These are phyloP conservation scores for Ogataea wickerhamii DNA, from an alignment of 805 yeast species.

Conservation along the genomic window DNA sequence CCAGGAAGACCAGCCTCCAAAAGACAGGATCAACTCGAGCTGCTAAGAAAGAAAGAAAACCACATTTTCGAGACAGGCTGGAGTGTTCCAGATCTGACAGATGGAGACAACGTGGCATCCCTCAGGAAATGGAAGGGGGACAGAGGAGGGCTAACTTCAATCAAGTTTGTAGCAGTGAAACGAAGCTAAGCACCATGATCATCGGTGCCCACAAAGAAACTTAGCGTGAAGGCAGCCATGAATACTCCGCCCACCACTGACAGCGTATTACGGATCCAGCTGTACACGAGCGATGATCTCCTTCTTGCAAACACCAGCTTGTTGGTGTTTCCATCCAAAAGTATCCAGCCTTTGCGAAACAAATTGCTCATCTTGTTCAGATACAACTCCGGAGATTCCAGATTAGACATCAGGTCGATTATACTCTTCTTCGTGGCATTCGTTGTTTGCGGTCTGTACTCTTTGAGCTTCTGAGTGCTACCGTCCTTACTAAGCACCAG, in stretches of 20 bases:
- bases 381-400: constrained; percentile 38
- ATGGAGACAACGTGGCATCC: constrained; percentile 51
- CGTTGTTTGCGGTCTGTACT: constrained; percentile 6
- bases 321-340: constrained; percentile 49
- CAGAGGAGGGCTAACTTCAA: constrained; percentile 66
- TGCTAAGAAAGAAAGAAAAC: constrained; percentile 55
- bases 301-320: constrained; percentile 40
- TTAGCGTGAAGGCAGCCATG: constrained; percentile 24
- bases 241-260: constrained; percentile 31
- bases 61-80: constrained; percentile 66
- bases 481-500: constrained; percentile 32
- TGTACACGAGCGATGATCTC: constrained; percentile 9
- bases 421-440: constrained; percentile 10
- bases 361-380: constrained; percentile 39
- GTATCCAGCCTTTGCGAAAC: constrained; percentile 46
- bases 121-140: constrained; percentile 80
- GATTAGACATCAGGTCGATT: constrained; percentile 17
- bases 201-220: constrained; percentile 26
- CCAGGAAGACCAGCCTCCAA: constrained; percentile 83
- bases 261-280: constrained; percentile 22
- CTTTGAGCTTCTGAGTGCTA: constrained; percentile 16
- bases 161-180: constrained; percentile 45
- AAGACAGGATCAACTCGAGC: constrained; percentile 65
- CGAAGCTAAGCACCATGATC: constrained; percentile 20
- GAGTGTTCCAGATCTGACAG: constrained; percentile 68